Evolutionary conservation across 441 rosid species (phyloP).

Genomic region (Populus trichocarpa): DNA sequence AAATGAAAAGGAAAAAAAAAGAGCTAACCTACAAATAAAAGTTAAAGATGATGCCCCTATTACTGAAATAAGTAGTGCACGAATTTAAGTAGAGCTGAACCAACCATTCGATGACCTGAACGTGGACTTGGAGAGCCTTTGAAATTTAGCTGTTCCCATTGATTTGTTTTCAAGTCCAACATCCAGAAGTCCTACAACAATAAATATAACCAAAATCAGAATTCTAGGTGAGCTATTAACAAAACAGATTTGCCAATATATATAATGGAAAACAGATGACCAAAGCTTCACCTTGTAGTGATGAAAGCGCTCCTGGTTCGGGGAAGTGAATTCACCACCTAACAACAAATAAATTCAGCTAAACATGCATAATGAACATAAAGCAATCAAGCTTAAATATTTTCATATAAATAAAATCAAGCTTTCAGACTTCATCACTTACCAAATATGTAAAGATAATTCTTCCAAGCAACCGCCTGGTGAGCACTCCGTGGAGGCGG

Average conservation of each 20-base stretch:
- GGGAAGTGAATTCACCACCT: constrained; percentile 99
- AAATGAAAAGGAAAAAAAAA: too few species aligned
- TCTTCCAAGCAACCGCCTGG: constrained; percentile 97
- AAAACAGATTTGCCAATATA: background rate
- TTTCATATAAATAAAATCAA: background rate
- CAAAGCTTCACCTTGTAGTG: constrained; percentile 74
- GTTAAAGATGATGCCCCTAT: background rate
- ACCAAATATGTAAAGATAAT: constrained; percentile 92
- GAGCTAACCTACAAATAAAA: background rate
- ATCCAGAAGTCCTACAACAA: constrained; percentile 81
- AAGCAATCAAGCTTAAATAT: background rate
- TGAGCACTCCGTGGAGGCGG: constrained; percentile 99
- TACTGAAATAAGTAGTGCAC: background rate
- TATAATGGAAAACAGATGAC: background rate
- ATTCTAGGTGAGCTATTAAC: background rate
- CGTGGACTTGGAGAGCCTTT: constrained; percentile 94
- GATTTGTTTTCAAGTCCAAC: constrained; percentile 89
- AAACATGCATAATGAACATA: constrained; percentile 3
- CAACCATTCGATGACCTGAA: constrained; percentile 98
- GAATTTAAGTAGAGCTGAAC: constrained; percentile 20
- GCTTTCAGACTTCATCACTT: constrained; percentile 6
- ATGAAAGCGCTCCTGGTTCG: constrained; percentile 94
- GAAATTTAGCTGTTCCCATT: constrained; percentile 89
- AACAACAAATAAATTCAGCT: constrained; percentile 14
- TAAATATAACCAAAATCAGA: background rate